A percentile compares a stretch with the other conserved stretches of the same genome.
Evolutionary conservation across 306 rosid species (phyloP).

Genomic region (Quercus suber): DNA sequence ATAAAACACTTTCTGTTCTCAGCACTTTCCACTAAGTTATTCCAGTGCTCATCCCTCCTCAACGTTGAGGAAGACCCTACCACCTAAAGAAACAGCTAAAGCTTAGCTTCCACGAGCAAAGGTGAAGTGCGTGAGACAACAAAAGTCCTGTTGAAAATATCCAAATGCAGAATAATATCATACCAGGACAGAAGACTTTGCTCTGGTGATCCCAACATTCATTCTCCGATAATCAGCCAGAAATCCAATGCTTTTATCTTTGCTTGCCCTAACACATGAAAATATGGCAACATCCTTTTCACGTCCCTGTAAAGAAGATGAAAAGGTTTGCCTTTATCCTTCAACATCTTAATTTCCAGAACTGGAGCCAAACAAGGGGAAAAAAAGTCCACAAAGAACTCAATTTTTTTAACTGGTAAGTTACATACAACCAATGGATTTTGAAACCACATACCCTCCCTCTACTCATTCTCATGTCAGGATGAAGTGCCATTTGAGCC

Average conservation of each 20-base stretch:
- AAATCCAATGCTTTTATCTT: conserved; percentile 71
- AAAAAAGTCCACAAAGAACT: background rate
- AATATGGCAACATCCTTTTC: conserved; percentile 88
- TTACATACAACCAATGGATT: no score
- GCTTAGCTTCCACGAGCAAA: background rate
- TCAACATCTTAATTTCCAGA: background rate
- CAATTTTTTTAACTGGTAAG: no score
- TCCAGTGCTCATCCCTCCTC: conserved; percentile 70
- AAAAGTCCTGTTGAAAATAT: background rate
- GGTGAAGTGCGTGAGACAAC: conserved; percentile 11
- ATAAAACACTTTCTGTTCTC: conserved; percentile 52
- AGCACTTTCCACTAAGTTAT: conserved; percentile 79
- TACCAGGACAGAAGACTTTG: conserved; percentile 91
- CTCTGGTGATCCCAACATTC: conserved; percentile 96
- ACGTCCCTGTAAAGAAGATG: conserved; percentile 59
- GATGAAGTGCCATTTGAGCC: background rate
- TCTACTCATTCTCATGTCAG: no score
- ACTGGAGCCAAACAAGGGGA: background rate
- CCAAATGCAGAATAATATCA: conserved; percentile 15
- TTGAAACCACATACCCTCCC: no score
- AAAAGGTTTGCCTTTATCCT: background rate
- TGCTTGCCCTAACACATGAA: conserved; percentile 89
- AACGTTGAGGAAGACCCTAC: conserved; percentile 90
- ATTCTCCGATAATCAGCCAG: conserved; percentile 72
- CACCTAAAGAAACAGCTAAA: conserved; percentile 45